A percentile compares a stretch with the other conserved stretches of the same genome.
Evolutionary conservation across 352 stramenopile genomes (phyloP).

Genomic region (Blastocystis sp.): DNA sequence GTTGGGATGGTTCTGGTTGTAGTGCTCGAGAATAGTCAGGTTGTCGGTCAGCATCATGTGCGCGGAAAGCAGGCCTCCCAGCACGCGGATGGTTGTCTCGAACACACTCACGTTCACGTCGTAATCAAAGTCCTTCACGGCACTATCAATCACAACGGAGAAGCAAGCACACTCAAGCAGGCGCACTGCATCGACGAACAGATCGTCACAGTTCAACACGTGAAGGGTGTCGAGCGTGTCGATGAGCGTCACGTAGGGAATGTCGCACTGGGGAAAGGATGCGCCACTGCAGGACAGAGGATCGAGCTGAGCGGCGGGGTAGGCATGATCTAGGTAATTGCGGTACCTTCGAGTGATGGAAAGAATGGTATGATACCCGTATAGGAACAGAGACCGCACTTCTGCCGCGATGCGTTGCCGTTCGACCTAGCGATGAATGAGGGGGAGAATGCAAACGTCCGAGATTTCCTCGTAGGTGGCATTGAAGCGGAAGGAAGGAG

Average conservation of each 20-base stretch:
- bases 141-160: neutral
- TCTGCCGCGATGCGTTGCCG: conserved; percentile 22
- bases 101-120: conserved; percentile 87
- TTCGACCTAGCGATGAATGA: conserved; percentile 1
- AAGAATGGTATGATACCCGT: neutral
- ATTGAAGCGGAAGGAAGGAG: conserved; percentile 16
- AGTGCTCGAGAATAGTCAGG: conserved; percentile 71
- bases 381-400: conserved; percentile 21
- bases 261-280: conserved; percentile 37
- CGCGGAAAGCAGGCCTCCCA: conserved; percentile 84
- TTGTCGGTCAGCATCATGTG: conserved; percentile 78
- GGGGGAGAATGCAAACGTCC: neutral
- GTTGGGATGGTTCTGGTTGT: conserved; percentile 33
- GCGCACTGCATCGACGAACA: conserved; percentile 77
- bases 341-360: neutral
- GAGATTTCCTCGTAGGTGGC: neutral
- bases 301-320: conserved; percentile 43
- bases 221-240: conserved; percentile 84
- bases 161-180: conserved; percentile 1
- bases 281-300: conserved; percentile 22
- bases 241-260: conserved; percentile 78
- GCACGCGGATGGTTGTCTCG: conserved; percentile 85
- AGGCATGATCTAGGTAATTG: conserved; percentile 42
- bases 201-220: conserved; percentile 79
- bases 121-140: conserved; percentile 76